Evolutionary conservation across 179 eudicot species (phyloP).

Genomic region (Nepenthes alata): DNA sequence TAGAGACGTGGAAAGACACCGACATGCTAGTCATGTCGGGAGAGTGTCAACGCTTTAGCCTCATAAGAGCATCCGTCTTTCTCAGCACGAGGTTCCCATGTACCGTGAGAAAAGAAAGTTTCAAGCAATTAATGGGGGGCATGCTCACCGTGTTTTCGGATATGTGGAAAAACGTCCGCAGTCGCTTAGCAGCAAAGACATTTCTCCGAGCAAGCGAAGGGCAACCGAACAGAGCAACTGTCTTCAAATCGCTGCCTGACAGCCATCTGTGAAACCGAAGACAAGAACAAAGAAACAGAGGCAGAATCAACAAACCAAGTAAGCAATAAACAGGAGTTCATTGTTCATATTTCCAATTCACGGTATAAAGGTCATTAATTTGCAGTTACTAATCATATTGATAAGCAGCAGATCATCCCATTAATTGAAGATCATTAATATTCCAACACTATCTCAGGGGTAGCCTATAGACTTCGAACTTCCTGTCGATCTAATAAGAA

Average conservation of each 20-base stretch:
- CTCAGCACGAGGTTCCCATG: too few relatives aligned
- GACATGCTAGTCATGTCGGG: too few relatives aligned
- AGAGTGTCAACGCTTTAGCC: too few relatives aligned
- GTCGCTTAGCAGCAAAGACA: slow-evolving; percentile 42
- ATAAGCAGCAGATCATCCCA: too few relatives aligned
- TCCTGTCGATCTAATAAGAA: too few relatives aligned
- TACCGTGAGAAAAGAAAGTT: background rate
- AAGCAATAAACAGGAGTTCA: background rate
- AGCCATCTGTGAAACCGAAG: slow-evolving; percentile 42
- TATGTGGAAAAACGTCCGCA: slow-evolving; percentile 44
- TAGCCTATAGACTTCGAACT: too few relatives aligned
- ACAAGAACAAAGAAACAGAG: slow-evolving; percentile 2
- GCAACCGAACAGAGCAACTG: slow-evolving; percentile 62
- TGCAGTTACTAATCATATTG: too few relatives aligned
- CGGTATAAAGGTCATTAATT: too few relatives aligned
- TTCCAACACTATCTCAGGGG: too few relatives aligned
- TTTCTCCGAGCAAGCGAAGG: slow-evolving; percentile 43
- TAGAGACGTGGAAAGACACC: too few relatives aligned
- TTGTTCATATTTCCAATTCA: background rate
- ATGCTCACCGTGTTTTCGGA: slow-evolving; percentile 41
- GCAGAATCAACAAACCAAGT: background rate
- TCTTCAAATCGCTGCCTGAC: slow-evolving; percentile 55
- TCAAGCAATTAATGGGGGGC: background rate
- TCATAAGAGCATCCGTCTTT: too few relatives aligned
- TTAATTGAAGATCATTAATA: too few relatives aligned